Evolutionary conservation across 108 stramenopile species (phyloP).

Genomic region (Pseudonitzschia multiseries): DNA sequence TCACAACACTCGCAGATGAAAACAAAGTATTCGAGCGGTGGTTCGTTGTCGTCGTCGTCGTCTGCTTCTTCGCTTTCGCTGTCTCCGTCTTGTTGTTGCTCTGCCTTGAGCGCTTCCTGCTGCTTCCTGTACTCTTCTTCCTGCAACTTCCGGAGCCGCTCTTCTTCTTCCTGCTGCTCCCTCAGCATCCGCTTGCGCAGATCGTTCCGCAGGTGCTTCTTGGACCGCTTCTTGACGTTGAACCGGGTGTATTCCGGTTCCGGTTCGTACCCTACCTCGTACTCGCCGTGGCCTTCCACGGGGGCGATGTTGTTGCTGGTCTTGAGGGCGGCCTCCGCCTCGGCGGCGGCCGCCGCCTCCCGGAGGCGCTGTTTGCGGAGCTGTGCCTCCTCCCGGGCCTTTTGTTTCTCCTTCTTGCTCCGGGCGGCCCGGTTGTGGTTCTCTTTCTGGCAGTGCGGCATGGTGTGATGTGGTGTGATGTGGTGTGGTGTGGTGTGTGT

Average conservation of each 20-base stretch:
- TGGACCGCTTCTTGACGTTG: slow-evolving; percentile 21
- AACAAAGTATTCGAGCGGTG: slow-evolving; percentile 15
- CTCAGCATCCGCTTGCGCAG: slow-evolving; percentile 1
- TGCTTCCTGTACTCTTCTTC: slow-evolving; percentile 11
- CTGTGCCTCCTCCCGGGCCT: background rate
- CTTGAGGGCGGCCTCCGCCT: background rate
- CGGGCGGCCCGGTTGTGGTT: slow-evolving; percentile 6
- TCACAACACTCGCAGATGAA: slow-evolving; percentile 21
- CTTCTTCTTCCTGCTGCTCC: slow-evolving; percentile 12
- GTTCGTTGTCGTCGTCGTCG: background rate
- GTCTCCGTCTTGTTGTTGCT: background rate
- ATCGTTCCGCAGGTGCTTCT: slow-evolving; percentile 16
- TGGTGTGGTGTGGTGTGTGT: too few relatives aligned
- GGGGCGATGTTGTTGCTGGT: slow-evolving; percentile 11
- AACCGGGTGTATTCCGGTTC: slow-evolving; percentile 17
- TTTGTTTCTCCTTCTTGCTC: slow-evolving; percentile 7
- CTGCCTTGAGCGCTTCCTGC: background rate
- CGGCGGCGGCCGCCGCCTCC: slow-evolving; percentile 4
- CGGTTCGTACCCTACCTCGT: slow-evolving; percentile 18
- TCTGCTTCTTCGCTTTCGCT: background rate
- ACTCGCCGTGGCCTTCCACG: slow-evolving; percentile 21
- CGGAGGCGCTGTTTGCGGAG: slow-evolving; percentile 7
- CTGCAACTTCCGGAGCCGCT: slow-evolving; percentile 3
- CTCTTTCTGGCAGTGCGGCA: slow-evolving; percentile 23
- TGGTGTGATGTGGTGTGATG: background rate